Base-by-base conservation (phyloP, 441 rosid genomes). In the Adansonia rubrostipa region DNA sequence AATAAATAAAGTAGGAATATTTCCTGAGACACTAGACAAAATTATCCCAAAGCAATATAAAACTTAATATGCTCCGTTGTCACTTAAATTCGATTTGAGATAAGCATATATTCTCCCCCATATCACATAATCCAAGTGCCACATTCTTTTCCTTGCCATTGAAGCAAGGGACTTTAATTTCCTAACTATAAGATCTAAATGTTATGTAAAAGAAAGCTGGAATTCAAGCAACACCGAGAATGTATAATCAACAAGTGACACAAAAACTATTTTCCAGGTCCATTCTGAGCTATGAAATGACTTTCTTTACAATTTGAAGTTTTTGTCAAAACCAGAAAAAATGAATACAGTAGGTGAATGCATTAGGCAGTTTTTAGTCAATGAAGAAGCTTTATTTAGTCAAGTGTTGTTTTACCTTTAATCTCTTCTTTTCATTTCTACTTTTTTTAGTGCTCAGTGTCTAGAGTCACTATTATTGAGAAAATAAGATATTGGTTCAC, bases 361-460 rank as follows among this genome's bases (percentile, higher is more conserved):
- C 57, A 71, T 47, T 36, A 13, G 24, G 60, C 0, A 13, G 60
- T 14, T 28, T 19, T 71, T 73, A 53, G 78, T 75, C 80, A 77
- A 72, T 28, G 40, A 50, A 45, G 36, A 83, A 57, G 56, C 83
- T 76, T 80, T 73, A 67, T 63, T 54, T 77, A 78, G 78, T 77
- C 68, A 45, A 62, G 24, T 51, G 75, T 69, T 5, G 51, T 9
- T 44, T 51, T 44, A 50, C 19, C 74, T 81, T 79, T 80, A 33
- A 33, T 79, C 79, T 75, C 81, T 81, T 75, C 82, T 78, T 83
- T 83, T 80, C 56, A 71, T 79, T 75, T 53, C 44, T 48, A 3
- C 47, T 19, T 74, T 79, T 75, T 53, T 66, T 47, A 66, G 40
- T 40, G 53, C 33, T n/a, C 66, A 13, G 9, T 24, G 44, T 66